Evolutionary conservation across 306 rosid species (phyloP).

Genomic region (Dryas alaskensis): DNA sequence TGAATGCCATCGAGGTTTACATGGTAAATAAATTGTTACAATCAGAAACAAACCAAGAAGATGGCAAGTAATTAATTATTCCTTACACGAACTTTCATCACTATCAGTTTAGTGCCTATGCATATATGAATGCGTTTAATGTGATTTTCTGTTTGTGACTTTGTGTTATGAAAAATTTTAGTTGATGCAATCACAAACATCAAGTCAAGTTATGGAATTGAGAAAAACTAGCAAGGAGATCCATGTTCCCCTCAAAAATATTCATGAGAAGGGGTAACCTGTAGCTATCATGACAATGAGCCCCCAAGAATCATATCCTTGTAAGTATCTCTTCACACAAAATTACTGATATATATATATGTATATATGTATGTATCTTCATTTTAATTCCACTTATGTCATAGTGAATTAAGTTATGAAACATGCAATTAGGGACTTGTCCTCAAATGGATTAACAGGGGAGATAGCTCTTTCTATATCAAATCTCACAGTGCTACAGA

Average conservation of each 20-base stretch:
- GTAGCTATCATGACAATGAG: too few relatives aligned
- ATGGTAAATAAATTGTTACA: background rate
- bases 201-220: too few relatives aligned
- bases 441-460: conserved; percentile 35
- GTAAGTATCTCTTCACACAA: too few relatives aligned
- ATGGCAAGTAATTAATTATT: background rate
- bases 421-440: conserved; percentile 35
- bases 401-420: background rate
- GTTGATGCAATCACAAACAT: conserved; percentile 34
- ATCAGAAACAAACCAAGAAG: background rate
- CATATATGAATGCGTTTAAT: too few relatives aligned
- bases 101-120: too few relatives aligned
- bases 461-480: conserved; percentile 30
- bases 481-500: conserved; percentile 31
- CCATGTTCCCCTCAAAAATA: too few relatives aligned
- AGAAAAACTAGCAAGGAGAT: too few relatives aligned
- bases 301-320: too few relatives aligned
- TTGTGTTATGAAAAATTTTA: conserved; percentile 2
- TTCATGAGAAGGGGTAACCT: too few relatives aligned
- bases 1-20: conserved; percentile 49
- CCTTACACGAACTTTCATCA: too few relatives aligned
- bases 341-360: conserved; percentile 19
- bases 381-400: background rate
- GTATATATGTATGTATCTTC: conserved; percentile 5
- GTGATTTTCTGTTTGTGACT: too few relatives aligned